Evolutionary conservation across 2,329 filamentous ascomycete species (phyloP).

Genomic region (Ceratocystis smalleyi): DNA sequence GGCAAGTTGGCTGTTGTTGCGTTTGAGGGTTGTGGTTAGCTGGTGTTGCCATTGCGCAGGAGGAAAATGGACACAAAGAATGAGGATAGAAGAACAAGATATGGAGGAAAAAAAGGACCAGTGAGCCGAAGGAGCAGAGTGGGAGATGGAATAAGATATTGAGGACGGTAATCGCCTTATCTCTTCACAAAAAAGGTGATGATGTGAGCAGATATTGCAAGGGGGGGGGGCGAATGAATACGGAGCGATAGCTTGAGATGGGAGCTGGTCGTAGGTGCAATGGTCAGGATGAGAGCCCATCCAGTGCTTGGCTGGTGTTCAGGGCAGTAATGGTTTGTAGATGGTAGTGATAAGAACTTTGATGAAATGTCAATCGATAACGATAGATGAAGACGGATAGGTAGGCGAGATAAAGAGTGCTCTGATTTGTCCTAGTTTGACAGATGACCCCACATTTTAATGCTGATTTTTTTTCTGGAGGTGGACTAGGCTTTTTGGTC

Average conservation of each 20-base stretch:
- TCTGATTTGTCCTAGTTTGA: slow-evolving; percentile 2
- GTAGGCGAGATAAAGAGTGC: background rate
- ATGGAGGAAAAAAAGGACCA: no score
- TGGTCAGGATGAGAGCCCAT: background rate
- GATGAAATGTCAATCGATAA: slow-evolving; percentile 8
- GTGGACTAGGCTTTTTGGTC: background rate
- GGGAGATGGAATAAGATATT: slow-evolving; percentile 6
- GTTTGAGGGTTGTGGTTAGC: slow-evolving; percentile 42
- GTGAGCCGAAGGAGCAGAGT: background rate
- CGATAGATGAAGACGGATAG: slow-evolving; percentile 6
- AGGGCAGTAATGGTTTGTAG: background rate
- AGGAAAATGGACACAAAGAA: slow-evolving; percentile 17
- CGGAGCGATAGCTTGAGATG: background rate
- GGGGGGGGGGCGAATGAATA: background rate
- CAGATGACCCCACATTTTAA: slow-evolving; percentile 2
- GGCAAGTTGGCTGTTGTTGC: slow-evolving; percentile 71
- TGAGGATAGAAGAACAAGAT: background rate
- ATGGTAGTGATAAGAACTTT: slow-evolving; percentile 1
- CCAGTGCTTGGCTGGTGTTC: background rate
- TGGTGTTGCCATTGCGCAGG: slow-evolving; percentile 27
- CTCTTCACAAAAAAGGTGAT: background rate
- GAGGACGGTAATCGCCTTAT: background rate
- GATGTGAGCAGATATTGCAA: background rate
- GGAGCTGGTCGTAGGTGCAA: background rate
- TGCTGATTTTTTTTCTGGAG: slow-evolving; percentile 6